Percentiles rank a stretch among this genome's conserved stretches.
Conservation (phyloP, 176 grass and related monocot species). For the Zea luxurians region DNA sequence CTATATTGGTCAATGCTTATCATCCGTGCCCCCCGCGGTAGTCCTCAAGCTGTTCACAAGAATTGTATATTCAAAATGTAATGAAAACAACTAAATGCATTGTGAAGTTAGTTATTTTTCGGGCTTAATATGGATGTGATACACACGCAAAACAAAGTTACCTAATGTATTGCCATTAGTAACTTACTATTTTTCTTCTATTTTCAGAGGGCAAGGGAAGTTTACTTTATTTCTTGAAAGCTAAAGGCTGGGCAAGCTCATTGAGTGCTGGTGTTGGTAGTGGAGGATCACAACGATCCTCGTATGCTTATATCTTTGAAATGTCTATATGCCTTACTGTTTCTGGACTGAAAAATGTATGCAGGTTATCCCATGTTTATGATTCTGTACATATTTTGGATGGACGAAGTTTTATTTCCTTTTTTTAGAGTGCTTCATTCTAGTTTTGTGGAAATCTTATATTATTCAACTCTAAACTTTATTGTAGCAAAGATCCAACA, state of each 20-base stretch:
- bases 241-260: constrained; percentile 76
- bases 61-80: constrained; percentile 25
- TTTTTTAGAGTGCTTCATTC: constrained; percentile 2
- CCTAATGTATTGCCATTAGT: background rate
- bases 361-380: constrained; percentile 31
- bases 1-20: background rate
- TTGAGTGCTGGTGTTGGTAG: constrained; percentile 82
- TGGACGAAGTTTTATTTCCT: constrained; percentile 13
- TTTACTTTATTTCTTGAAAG: constrained; percentile 87
- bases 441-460: background rate
- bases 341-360: constrained; percentile 91
- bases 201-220: constrained; percentile 97
- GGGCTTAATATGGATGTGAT: constrained; percentile 17
- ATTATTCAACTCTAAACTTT: constrained; percentile 8
- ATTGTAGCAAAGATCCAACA: background rate
- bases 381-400: constrained; percentile 29
- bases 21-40: background rate
- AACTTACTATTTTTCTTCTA: constrained; percentile 37
- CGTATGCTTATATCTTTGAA: constrained; percentile 80
- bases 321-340: constrained; percentile 74
- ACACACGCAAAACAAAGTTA: constrained; percentile 4
- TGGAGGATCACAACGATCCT: constrained; percentile 71
- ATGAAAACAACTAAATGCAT: constrained; percentile 7
- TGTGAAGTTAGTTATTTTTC: constrained; percentile 19
- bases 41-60: background rate